Conservation (phyloP, 2,329 filamentous ascomycete species). For the Emericellopsis atlantica region DNA sequence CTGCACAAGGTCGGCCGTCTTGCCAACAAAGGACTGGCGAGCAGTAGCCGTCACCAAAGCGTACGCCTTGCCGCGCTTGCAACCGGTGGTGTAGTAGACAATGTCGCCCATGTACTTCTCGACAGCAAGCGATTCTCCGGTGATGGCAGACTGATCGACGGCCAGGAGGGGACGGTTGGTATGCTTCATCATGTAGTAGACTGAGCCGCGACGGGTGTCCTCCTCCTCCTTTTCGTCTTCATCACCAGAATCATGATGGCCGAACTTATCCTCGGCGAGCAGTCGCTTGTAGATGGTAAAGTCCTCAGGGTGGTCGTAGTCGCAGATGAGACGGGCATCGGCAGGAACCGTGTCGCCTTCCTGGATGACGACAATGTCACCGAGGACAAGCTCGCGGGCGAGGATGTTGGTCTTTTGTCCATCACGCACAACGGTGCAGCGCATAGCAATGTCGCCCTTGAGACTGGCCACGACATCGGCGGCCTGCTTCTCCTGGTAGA, state of each 20-base stretch:
- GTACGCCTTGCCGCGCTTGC: conserved; percentile 70
- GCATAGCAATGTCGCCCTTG: conserved; percentile 72
- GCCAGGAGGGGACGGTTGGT: conserved; percentile 56
- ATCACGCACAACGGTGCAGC: conserved; percentile 54
- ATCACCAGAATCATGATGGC: conserved; percentile 14
- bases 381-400: conserved; percentile 62
- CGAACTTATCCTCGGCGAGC: conserved; percentile 52
- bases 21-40: conserved; percentile 63
- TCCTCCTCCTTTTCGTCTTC: background rate
- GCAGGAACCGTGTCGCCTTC: conserved; percentile 60
- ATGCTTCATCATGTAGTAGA: conserved; percentile 22
- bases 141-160: conserved; percentile 69
- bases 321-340: conserved; percentile 60
- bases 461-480: conserved; percentile 63
- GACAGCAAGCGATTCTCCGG: conserved; percentile 67
- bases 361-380: conserved; percentile 63
- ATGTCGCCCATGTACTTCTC: conserved; percentile 68
- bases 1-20: conserved; percentile 61
- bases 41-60: conserved; percentile 55
- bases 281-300: conserved; percentile 34
- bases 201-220: conserved; percentile 2
- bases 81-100: conserved; percentile 69
- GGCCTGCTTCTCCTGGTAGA: conserved; percentile 73
- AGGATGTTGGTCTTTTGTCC: conserved; percentile 57
- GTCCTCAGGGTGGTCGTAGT: conserved; percentile 53